Conservation (phyloP, 1,284 basidiomycete genomes). For the Cutaneotrichosporon spelunceum region DNA sequence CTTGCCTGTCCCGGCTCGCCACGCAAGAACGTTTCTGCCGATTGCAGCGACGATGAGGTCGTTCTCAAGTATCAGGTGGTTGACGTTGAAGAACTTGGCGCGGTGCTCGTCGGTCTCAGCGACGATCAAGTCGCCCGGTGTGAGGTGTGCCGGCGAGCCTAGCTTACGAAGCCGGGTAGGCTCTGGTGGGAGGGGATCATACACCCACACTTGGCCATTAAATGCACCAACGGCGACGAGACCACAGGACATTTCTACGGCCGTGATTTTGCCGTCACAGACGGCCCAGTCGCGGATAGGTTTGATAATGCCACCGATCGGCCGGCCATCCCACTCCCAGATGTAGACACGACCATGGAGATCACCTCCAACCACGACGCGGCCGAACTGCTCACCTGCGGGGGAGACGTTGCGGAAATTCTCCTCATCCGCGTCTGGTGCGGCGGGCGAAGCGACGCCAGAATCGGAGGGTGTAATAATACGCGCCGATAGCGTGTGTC, state of each 20-base stretch:
- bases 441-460: constrained; percentile 14
- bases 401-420: constrained; percentile 8
- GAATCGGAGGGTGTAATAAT: constrained; percentile 19
- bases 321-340: constrained; percentile 39
- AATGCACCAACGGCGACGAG: constrained; percentile 44
- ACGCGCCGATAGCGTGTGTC: constrained; percentile 17
- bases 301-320: constrained; percentile 9
- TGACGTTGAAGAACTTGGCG: constrained; percentile 39
- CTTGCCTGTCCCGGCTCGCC: constrained; percentile 46
- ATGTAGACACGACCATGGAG: constrained; percentile 36
- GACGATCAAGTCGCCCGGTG: constrained; percentile 34
- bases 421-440: constrained; percentile 14
- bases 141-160: constrained; percentile 34
- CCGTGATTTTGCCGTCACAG: constrained; percentile 38
- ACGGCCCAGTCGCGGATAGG: constrained; percentile 41
- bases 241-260: constrained; percentile 39
- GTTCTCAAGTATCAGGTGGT: constrained; percentile 47
- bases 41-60: constrained; percentile 46
- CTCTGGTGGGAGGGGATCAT: constrained; percentile 38
- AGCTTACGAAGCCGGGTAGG: constrained; percentile 40
- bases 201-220: constrained; percentile 44
- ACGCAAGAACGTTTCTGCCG: constrained; percentile 44
- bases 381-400: constrained; percentile 25
- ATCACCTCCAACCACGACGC: constrained; percentile 42
- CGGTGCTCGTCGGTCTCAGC: constrained; percentile 34